Percentiles rank a stretch among this genome's conserved stretches.
These are phyloP conservation scores for Psophocarpus tetragonolobus DNA, from an alignment of 306 rosid genomes.

Conservation along the genomic window DNA sequence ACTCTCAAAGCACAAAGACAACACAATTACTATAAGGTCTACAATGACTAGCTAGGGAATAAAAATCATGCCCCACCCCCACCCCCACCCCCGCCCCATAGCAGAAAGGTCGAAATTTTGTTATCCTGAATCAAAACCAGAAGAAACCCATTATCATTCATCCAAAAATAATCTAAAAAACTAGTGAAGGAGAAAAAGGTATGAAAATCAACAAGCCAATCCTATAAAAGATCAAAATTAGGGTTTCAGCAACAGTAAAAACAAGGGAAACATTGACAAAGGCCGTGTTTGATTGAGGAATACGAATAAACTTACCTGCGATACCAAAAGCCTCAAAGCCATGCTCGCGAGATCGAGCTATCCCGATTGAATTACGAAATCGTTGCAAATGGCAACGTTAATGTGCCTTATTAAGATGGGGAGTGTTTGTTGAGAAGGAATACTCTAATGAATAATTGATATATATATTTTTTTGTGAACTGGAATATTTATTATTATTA, in stretches of 20 bases:
- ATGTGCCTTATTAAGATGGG: not conserved
- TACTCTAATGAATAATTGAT: not conserved
- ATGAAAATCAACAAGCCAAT: not conserved
- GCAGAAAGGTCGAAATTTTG: not conserved
- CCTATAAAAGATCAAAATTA: not conserved
- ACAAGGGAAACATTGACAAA: not conserved
- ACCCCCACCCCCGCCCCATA: not conserved
- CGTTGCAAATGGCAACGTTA: not conserved
- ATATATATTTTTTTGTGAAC: no score
- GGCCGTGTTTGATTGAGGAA: not conserved
- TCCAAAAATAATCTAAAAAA: not conserved
- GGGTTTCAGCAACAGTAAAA: not conserved
- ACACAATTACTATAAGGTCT: not conserved
- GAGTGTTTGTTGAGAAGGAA: not conserved
- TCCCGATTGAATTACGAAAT: not conserved
- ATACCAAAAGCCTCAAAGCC: slow-evolving; percentile 68
- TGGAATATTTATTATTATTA: no score
- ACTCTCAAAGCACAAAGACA: not conserved
- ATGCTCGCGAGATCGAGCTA: slow-evolving; percentile 29
- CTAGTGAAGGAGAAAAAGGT: not conserved
- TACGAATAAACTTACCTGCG: slow-evolving; percentile 49
- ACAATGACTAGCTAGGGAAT: not conserved
- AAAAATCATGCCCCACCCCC: not conserved
- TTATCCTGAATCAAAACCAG: not conserved
- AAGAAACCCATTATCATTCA: not conserved